Evolutionary conservation across 768 basidiomycete species (phyloP), one percentile per base, ranked within the genome.

Genomic region (Clitopilus hobsonii): DNA sequence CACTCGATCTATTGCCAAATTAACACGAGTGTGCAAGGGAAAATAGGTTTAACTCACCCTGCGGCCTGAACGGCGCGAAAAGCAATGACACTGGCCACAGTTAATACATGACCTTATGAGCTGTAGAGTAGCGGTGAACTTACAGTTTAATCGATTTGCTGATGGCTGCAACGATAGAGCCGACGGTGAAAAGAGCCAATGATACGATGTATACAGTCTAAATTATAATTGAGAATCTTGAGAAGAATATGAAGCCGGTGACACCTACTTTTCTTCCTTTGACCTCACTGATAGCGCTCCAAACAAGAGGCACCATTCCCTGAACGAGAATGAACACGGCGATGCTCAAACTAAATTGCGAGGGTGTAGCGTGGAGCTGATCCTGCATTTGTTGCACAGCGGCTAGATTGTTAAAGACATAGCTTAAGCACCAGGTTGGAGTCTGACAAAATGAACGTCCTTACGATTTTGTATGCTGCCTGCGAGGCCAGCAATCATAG

Each of bases 241-340:
- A n/a, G n/a, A 2, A 8, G 8, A 36, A 26, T 8, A 3, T 18
- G 10, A 29, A 26, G 25, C n/a, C n/a, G 56, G 55, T 41, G 6
- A n/a, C 18, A 65, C 75, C 20, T 58, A 84, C 84, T 74, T 84
- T 91, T 52, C 90, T 74, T 6, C 90, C 91, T 62, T 82, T 84
- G 27, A 92, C 79, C 67, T 93, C 91, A 54, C 85, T 86, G 24
- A 86, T 69, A 0, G 82, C 78, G 53, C 76, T 80, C 89, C 90
- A 91, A 3, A 86, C 29, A 10, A 89, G 61, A 0, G 90, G 91
- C 53, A 84, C 68, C 8, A 71, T 65, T 2, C 91, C 90, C 66
- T 92, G 91, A 8, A 89, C 61, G 2, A 85, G 69, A 55, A 90
- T 88, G 66, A 89, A 92, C n/a, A 86, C 57, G 0, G 88, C 85